Conservation (phyloP, 1,139 yeast species). For the Taphrina betulina region DNA sequence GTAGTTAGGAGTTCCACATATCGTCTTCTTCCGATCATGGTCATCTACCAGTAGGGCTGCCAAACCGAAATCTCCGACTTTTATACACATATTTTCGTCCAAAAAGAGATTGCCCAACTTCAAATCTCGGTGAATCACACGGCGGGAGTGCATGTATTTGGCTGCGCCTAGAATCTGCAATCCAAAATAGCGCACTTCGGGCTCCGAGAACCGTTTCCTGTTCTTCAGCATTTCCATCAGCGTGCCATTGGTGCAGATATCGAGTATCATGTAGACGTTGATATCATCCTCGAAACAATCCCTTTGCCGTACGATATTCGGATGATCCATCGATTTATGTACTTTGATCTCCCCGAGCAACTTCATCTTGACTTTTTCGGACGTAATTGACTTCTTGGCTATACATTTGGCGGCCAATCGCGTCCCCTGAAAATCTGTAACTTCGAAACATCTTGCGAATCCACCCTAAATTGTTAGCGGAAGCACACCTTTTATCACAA, state of each 20-base stretch:
- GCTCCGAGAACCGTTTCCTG: slow-evolving; percentile 79
- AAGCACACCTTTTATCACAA: no score
- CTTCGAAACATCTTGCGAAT: slow-evolving; percentile 97
- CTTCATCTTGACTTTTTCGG: slow-evolving; percentile 87
- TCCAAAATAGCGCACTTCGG: slow-evolving; percentile 87
- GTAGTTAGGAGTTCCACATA: slow-evolving; percentile 94
- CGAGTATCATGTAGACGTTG: slow-evolving; percentile 87
- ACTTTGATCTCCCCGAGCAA: slow-evolving; percentile 86
- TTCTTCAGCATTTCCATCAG: slow-evolving; percentile 86
- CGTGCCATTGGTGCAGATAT: slow-evolving; percentile 84
- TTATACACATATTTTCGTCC: slow-evolving; percentile 73
- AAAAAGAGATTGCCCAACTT: slow-evolving; percentile 88
- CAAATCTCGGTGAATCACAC: slow-evolving; percentile 88
- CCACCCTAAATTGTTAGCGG: slow-evolving; percentile 64
- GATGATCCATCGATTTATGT: slow-evolving; percentile 85
- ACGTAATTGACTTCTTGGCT: slow-evolving; percentile 88
- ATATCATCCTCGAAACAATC: slow-evolving; percentile 95
- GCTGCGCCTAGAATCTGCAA: slow-evolving; percentile 92
- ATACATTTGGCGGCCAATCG: slow-evolving; percentile 96
- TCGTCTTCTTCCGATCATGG: slow-evolving; percentile 82
- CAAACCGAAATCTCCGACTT: slow-evolving; percentile 96
- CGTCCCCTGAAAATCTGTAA: slow-evolving; percentile 76
- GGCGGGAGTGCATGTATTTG: slow-evolving; percentile 72
- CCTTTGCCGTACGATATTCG: slow-evolving; percentile 83
- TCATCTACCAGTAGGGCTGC: slow-evolving; percentile 91